Evolutionary conservation across 306 rosid genomes (phyloP), one percentile per base, ranked within the genome.

Genomic region (Trifolium dubium): DNA sequence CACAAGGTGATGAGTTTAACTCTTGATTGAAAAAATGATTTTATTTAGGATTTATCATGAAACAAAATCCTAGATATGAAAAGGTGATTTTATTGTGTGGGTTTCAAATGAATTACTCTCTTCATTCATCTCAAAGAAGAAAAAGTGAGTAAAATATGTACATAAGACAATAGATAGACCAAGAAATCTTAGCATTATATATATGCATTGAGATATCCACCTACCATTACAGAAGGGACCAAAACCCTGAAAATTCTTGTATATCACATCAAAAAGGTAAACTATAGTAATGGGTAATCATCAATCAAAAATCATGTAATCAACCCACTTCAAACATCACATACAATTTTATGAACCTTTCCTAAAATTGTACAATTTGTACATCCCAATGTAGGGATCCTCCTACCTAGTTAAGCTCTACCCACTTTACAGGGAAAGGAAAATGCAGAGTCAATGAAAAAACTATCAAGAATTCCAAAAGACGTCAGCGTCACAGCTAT

Each of bases 401-500:
- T 73, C 65, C 66, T 62, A 54, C 69, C 80, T 56, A 80, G 43
- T 69, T 74, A 75, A 44, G 69, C 68, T 75, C 29, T 81, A 81
- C 84, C 31, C 55, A 64, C 81, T 75, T 5, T 8, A 54, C 77
- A 37, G 18, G 10, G 14, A 15, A 34, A 55, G 73, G 5, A 43
- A 64, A 64, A 49, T 71, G 28, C 4, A 41, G 29, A 77, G 69
- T 18, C 11, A 32, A 41, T 34, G 18, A 12, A 13, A 10, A 44
- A n/a, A 39, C 23, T 43, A 47, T 89, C 87, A 92, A 46, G 89
- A 79, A 81, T 86, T 91, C 99, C 97, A 94, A 83, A 94, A 91
- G 60, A 84, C 83, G 17, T 89, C 81, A n/a, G 92, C 78, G 67
- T 94, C 95, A 64, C 67, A 79, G 91, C 92, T 87, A 64, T 91